Evolutionary conservation across 1,284 basidiomycete species (phyloP).

Genomic region (Vanrija humicola): DNA sequence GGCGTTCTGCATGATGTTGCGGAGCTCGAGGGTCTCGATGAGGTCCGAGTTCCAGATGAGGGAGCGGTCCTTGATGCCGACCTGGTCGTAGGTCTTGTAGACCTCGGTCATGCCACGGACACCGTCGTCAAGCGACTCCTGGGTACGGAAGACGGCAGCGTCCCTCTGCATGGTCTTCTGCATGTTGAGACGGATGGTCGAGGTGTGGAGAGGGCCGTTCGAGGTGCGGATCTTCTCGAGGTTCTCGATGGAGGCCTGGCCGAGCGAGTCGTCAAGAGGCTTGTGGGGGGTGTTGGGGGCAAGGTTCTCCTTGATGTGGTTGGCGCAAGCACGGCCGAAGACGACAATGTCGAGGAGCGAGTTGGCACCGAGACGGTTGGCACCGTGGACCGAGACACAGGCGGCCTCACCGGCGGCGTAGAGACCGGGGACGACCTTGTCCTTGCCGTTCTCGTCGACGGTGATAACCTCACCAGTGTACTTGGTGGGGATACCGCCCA

Average conservation of each 20-base stretch:
- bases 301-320: conserved; percentile 92
- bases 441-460: conserved; percentile 77
- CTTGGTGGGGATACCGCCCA: conserved; percentile 99
- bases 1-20: conserved; percentile 91
- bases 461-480: conserved; percentile 98
- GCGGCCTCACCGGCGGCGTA: conserved; percentile 99
- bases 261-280: conserved; percentile 80
- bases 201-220: conserved; percentile 77
- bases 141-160: conserved; percentile 89
- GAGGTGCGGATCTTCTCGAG: conserved; percentile 85
- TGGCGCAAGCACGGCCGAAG: conserved; percentile 96
- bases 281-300: conserved; percentile 90
- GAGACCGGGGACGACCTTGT: conserved; percentile 91
- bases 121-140: conserved; percentile 86
- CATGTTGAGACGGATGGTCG: conserved; percentile 89
- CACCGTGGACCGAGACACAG: conserved; percentile 98
- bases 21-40: conserved; percentile 93
- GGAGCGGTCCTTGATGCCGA: conserved; percentile 94
- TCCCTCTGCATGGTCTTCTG: conserved; percentile 98
- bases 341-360: conserved; percentile 98
- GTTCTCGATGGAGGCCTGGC: conserved; percentile 79
- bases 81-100: conserved; percentile 80
- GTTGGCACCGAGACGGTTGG: conserved; percentile 99
- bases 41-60: conserved; percentile 99
- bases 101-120: conserved; percentile 80